Evolutionary conservation across 2,329 filamentous ascomycete species (phyloP).

Genomic region (Pseudocercospora musae): DNA sequence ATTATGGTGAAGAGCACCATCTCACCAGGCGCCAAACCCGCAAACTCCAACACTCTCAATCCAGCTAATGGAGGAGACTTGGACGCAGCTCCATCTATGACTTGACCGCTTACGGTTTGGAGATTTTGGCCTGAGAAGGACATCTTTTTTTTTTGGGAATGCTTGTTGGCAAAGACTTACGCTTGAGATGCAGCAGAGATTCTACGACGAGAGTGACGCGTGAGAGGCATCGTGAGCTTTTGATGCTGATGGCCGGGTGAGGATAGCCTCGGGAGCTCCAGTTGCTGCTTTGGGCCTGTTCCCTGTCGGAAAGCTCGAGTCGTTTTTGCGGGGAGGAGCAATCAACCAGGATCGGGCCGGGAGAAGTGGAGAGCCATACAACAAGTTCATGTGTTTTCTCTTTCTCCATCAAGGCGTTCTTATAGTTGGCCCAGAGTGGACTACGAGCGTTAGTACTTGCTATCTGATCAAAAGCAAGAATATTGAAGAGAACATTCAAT

Average conservation of each 20-base stretch:
- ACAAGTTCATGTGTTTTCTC: neutral
- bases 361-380: neutral
- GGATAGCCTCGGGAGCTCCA: constrained; percentile 7
- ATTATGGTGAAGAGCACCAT: neutral
- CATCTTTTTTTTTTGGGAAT: neutral
- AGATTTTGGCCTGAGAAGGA: constrained; percentile 3
- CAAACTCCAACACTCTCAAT: constrained; percentile 64
- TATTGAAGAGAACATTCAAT: neutral
- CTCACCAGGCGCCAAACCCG: constrained; percentile 58
- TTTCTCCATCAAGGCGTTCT: no score
- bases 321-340: neutral
- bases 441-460: no score
- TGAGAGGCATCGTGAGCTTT: neutral
- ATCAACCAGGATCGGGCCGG: neutral
- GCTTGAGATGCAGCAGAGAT: no score
- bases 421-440: no score
- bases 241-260: constrained; percentile 1
- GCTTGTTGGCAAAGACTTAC: no score
- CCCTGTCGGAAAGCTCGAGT: neutral
- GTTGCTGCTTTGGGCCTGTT: neutral
- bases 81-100: neutral
- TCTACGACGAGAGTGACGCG: neutral
- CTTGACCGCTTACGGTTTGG: neutral
- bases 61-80: constrained; percentile 52
- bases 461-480: no score